Evolutionary conservation across 1,284 basidiomycete species (phyloP).

Genomic region (Sporisorium iseilematis-ciliati): DNA sequence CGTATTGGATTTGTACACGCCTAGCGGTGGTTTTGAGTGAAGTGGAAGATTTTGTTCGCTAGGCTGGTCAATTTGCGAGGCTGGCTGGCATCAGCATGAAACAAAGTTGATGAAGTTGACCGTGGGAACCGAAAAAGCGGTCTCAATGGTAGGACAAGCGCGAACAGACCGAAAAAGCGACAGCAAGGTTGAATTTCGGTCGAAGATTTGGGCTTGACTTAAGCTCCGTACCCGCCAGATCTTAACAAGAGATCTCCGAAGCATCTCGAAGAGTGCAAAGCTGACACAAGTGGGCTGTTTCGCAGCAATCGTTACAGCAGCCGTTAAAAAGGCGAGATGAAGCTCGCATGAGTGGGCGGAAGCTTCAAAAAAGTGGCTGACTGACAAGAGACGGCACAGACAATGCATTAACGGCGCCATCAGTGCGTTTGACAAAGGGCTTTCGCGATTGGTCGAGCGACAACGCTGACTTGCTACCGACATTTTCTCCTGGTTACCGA

Average conservation of each 20-base stretch:
- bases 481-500: too few relatives aligned
- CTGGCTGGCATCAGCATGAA: not conserved
- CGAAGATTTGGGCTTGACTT: not conserved
- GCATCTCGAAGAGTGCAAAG: not conserved
- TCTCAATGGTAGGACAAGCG: too few relatives aligned
- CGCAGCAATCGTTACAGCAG: not conserved
- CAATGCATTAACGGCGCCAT: too few relatives aligned
- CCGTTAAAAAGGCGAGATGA: not conserved
- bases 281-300: not conserved
- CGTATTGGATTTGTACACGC: too few relatives aligned
- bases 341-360: not conserved
- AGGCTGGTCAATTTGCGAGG: not conserved
- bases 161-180: too few relatives aligned
- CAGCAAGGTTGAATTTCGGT: conserved; percentile 5
- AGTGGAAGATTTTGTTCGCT: too few relatives aligned
- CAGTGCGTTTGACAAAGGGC: too few relatives aligned
- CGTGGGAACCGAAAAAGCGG: not conserved
- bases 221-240: not conserved
- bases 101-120: not conserved
- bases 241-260: not conserved
- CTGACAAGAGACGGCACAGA: too few relatives aligned
- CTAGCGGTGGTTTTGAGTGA: too few relatives aligned
- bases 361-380: too few relatives aligned
- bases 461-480: too few relatives aligned
- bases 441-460: too few relatives aligned